Evolutionary conservation across 768 basidiomycete genomes (phyloP).

Genomic region (Auriscalpium orientale): DNA sequence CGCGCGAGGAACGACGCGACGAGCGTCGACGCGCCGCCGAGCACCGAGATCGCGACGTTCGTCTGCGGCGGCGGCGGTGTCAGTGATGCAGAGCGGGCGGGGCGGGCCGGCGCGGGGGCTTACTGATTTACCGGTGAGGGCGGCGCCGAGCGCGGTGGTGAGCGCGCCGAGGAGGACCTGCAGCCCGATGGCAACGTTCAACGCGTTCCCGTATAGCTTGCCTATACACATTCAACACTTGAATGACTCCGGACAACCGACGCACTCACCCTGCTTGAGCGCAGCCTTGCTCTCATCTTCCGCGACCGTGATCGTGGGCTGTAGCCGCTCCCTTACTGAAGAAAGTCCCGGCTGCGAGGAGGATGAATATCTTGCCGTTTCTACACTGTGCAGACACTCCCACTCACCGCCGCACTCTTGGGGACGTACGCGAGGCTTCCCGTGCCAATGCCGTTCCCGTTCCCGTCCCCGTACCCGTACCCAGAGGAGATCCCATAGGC

Average conservation of each 20-base stretch:
- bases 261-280: neutral
- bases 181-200: conserved; percentile 21
- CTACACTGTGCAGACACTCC: too few species aligned
- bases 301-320: neutral
- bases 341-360: neutral
- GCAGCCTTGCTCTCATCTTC: neutral
- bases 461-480: neutral
- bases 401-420: too few species aligned
- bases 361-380: neutral
- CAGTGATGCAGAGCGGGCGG: neutral
- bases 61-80: conserved; percentile 11
- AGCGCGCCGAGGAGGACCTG: conserved; percentile 24
- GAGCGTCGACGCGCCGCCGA: conserved; percentile 58
- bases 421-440: too few species aligned
- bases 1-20: conserved; percentile 69
- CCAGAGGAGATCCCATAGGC: neutral
- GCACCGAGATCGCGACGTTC: conserved; percentile 30
- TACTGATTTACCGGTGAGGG: conserved; percentile 15
- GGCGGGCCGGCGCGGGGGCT: neutral
- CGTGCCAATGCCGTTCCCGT: neutral
- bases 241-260: too few species aligned
- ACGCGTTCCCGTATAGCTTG: neutral
- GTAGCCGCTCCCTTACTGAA: neutral
- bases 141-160: conserved; percentile 20
- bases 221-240: too few species aligned